A percentile compares a stretch with the other conserved stretches of the same genome.
Evolutionary conservation across 176 grass and related monocot species (phyloP).

Genomic region (Neostapfia colusana): DNA sequence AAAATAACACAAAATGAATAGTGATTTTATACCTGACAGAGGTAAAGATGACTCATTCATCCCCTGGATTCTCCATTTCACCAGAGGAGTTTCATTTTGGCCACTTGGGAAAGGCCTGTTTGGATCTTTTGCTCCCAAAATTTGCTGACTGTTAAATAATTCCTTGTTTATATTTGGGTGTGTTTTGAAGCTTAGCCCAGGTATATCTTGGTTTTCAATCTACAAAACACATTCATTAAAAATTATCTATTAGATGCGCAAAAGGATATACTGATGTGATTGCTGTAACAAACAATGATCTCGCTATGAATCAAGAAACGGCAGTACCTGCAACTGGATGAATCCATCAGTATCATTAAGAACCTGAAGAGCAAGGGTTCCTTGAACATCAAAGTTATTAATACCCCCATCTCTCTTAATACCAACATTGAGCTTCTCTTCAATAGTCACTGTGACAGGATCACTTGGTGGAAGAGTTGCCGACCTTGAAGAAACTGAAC

Average conservation of each 20-base stretch:
- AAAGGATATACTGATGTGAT: not conserved
- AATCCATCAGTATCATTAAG: conserved; percentile 81
- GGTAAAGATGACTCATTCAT: conserved; percentile 74
- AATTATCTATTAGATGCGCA: not conserved
- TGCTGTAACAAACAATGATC: not conserved
- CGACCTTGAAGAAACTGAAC: conserved; percentile 38
- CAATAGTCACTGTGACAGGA: conserved; percentile 75
- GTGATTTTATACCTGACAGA: conserved; percentile 54
- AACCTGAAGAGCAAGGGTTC: conserved; percentile 80
- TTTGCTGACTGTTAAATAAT: conserved; percentile 71
- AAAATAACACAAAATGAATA: conserved; percentile 29
- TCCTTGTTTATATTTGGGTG: conserved; percentile 85
- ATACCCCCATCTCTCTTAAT: conserved; percentile 79
- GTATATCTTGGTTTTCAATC: conserved; percentile 76
- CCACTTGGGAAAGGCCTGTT: conserved; percentile 83
- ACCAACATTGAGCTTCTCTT: conserved; percentile 72
- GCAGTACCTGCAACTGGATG: conserved; percentile 72
- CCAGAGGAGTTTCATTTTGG: conserved; percentile 84
- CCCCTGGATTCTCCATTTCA: conserved; percentile 93
- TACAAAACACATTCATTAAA: conserved; percentile 40
- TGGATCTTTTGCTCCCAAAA: conserved; percentile 81
- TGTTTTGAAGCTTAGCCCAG: conserved; percentile 83
- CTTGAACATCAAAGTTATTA: conserved; percentile 81
- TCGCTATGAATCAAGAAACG: not conserved
- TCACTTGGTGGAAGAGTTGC: conserved; percentile 57